Conservation (phyloP, 1,284 basidiomycete genomes). For the Quambalaria eucalypti region DNA sequence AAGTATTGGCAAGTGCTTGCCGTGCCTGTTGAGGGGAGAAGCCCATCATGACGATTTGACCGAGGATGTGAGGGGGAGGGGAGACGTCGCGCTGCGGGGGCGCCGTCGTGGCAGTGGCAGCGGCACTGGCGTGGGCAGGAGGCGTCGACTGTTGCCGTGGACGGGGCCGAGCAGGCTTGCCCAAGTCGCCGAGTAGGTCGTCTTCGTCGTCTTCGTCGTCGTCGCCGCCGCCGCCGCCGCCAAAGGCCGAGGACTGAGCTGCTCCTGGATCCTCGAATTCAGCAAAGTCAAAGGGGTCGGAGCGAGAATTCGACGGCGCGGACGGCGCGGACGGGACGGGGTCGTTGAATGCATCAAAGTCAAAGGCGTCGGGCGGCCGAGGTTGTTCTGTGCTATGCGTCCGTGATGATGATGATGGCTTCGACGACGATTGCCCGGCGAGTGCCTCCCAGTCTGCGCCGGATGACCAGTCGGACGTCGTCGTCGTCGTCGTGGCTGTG, state of each 20-base stretch:
- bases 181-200: slow-evolving; percentile 35
- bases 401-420: background rate
- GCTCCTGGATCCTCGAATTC: slow-evolving; percentile 18
- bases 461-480: slow-evolving; percentile 3
- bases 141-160: background rate
- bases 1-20: slow-evolving; percentile 29
- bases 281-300: slow-evolving; percentile 35
- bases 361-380: background rate
- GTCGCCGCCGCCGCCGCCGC: slow-evolving; percentile 1
- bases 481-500: background rate
- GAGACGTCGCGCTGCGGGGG: no score
- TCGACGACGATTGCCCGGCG: slow-evolving; percentile 3
- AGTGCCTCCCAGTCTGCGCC: slow-evolving; percentile 18
- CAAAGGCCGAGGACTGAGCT: slow-evolving; percentile 7
- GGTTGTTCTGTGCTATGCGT: background rate
- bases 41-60: slow-evolving; percentile 45
- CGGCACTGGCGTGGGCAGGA: background rate
- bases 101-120: slow-evolving; percentile 10
- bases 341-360: background rate
- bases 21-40: slow-evolving; percentile 34
- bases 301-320: background rate
- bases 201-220: slow-evolving; percentile 14
- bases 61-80: slow-evolving; percentile 40
- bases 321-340: background rate
- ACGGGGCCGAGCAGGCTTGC: slow-evolving; percentile 50